Evolutionary conservation across 768 basidiomycete species (phyloP).

Genomic region (Boletus sensibilis): DNA sequence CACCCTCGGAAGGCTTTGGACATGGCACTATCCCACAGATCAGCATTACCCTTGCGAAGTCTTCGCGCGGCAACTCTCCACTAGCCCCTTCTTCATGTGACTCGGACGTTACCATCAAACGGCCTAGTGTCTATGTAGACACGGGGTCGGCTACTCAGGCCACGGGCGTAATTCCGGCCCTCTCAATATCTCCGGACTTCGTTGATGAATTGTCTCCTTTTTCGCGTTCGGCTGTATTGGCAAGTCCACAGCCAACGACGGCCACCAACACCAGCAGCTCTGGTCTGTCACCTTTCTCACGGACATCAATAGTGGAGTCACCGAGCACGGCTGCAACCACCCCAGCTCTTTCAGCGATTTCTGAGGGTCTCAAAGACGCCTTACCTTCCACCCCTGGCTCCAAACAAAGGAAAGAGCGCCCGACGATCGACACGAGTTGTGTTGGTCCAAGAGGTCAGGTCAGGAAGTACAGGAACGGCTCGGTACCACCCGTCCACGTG

Average conservation of each 20-base stretch:
- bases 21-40: slow-evolving; percentile 29
- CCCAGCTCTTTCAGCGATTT: slow-evolving; percentile 25
- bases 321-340: slow-evolving; percentile 29
- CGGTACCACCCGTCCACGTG: slow-evolving; percentile 32
- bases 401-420: slow-evolving; percentile 30
- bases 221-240: slow-evolving; percentile 16
- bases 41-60: slow-evolving; percentile 30
- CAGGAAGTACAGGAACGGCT: slow-evolving; percentile 31
- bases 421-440: slow-evolving; percentile 34
- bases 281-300: slow-evolving; percentile 30
- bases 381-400: slow-evolving; percentile 15
- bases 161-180: slow-evolving; percentile 12
- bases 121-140: slow-evolving; percentile 31
- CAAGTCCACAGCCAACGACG: slow-evolving; percentile 27
- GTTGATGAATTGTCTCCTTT: slow-evolving; percentile 25
- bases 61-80: slow-evolving; percentile 31
- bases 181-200: slow-evolving; percentile 13
- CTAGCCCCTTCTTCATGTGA: slow-evolving; percentile 26
- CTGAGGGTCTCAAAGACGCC: slow-evolving; percentile 14
- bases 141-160: slow-evolving; percentile 26
- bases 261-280: slow-evolving; percentile 26
- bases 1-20: slow-evolving; percentile 10
- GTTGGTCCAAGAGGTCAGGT: slow-evolving; percentile 33
- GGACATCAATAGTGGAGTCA: slow-evolving; percentile 25
- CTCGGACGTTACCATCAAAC: slow-evolving; percentile 25